Base-by-base conservation (phyloP, 306 rosid genomes). In the Begonia masoniana region DNA sequence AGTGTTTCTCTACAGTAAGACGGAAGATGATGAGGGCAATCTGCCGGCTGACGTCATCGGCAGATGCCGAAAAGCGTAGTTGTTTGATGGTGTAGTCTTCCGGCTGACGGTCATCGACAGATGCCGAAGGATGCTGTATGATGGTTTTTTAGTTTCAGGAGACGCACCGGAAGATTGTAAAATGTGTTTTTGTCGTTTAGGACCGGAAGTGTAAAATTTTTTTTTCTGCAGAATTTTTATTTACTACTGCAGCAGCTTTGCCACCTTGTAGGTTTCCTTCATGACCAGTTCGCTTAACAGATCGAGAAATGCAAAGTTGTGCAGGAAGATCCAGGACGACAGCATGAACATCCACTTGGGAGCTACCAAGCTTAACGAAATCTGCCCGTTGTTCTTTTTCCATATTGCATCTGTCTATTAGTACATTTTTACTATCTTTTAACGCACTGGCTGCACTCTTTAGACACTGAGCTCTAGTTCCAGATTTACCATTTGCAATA, bases 201-300 rank as follows among this genome's bases (percentile, higher is more conserved):
- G n/a, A n/a, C n/a, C n/a, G n/a, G n/a, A n/a, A n/a, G n/a, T n/a
- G n/a, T n/a, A n/a, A n/a, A 83, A 60, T 66, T 91, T 92, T 64
- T 83, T 91, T 72, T 64, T 81, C 64, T 83, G 88, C 71, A 91
- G 76, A 95, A 91, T 80, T 77, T n/a, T 79, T 81, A 73, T 91
- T 82, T 72, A 91, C 95, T 61, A 85, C 95, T 23, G 75, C 94
- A 53, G 96, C 95, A 26, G 97, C 97, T 73, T 70, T 85, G 64
- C 95, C 88, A 15, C 97, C 97, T 71, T 86, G 89, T 73, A 91
- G 70, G 60, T 81, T 91, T 57, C 97, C 97, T 63, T 91, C 97
- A 70, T 85, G 97, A 43, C 75, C 97, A 3, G 78, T 72, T 51
- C 97, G 80, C 64, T 83, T 85, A 53, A 85, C 88, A 6, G 94